phyloP scores from a whole-genome alignment of 2,329 filamentous ascomycete genomes.

The Trichoderma koningii region DNA sequence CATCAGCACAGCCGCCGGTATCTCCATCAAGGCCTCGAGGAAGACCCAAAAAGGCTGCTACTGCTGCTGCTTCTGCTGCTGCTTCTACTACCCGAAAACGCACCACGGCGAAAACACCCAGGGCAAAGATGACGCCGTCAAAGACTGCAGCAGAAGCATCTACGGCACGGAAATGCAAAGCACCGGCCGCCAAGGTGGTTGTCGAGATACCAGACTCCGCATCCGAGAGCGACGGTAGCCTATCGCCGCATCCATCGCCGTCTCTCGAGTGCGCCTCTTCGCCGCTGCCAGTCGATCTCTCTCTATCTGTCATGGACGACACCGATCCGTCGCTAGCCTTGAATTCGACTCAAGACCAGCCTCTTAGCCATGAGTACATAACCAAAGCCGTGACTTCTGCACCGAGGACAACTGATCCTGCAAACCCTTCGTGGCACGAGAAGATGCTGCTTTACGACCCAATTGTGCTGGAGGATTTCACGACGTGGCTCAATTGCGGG shows the following conservation, averaged over 20 bases:
- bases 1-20: constrained; percentile 39
- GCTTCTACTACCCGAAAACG: constrained; percentile 12
- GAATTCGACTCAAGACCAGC: constrained; percentile 47
- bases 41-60: constrained; percentile 44
- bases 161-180: constrained; percentile 28
- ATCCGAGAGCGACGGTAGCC: constrained; percentile 40
- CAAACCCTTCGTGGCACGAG: constrained; percentile 75
- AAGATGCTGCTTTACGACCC: constrained; percentile 94
- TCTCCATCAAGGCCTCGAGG: constrained; percentile 44
- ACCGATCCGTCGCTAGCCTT: constrained; percentile 46
- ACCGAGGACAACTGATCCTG: constrained; percentile 52
- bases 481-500: constrained; percentile 77
- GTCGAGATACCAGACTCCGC: constrained; percentile 59
- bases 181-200: constrained; percentile 29
- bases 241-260: constrained; percentile 40
- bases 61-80: constrained; percentile 23
- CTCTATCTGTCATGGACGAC: constrained; percentile 49
- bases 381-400: constrained; percentile 56
- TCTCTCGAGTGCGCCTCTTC: constrained; percentile 47
- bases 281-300: constrained; percentile 46
- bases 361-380: constrained; percentile 54
- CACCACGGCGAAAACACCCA: constrained; percentile 16
- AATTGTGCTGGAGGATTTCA: constrained; percentile 82
- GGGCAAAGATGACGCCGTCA: constrained; percentile 26
- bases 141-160: constrained; percentile 31